Evolutionary conservation across 495 filamentous ascomycete species (phyloP), one percentile per base, ranked within the genome.

Genomic region (Margaritispora aquatica): DNA sequence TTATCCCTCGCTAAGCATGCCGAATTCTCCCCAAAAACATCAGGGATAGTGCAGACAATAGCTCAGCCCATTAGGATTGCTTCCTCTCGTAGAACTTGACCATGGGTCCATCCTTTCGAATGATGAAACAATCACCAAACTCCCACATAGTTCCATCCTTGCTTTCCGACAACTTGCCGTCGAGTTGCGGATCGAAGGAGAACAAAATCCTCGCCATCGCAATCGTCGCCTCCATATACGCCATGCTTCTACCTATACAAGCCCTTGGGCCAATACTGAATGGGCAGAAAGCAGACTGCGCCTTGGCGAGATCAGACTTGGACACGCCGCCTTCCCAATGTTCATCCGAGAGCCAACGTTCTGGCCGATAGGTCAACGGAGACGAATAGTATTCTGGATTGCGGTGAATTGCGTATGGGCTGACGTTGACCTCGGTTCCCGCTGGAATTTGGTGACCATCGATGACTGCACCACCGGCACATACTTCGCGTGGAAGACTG

Each of bases 191-290:
- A 50, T 82, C 78, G 56, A 78, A 80, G 59, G 71, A 4, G 19
- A 65, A 82, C 54, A 84, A 44, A 36, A 76, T 65, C 7, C 79
- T 59, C 23, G 77, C 79, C 20, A 81, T 55, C 19, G 76, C 73
- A 7, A 77, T 15, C 26, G 20, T 7, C 71, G 84, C 73, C 60
- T 78, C 74, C 22, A 78, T 66, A 50, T 79, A 80, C 0, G 83
- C 83, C 58, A 87, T 65, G 0, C 72, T 73, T 66, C 82, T 84
- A 1, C 83, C 84, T n/a, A 86, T 77, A 59, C 84, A 87, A 1
- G 72, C 74, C 17, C 83, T 68, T 0, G 79, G 75, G 0, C 84
- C 84, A 48, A 82, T 66, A 1, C 73, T 77, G 61, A 86, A 87
- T 1, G 85, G 77, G 50, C 71, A 75, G 65, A 83, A 86, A 1